These are phyloP conservation scores for Lotus japonicus DNA, from an alignment of 306 rosid species.

Conservation along the genomic window DNA sequence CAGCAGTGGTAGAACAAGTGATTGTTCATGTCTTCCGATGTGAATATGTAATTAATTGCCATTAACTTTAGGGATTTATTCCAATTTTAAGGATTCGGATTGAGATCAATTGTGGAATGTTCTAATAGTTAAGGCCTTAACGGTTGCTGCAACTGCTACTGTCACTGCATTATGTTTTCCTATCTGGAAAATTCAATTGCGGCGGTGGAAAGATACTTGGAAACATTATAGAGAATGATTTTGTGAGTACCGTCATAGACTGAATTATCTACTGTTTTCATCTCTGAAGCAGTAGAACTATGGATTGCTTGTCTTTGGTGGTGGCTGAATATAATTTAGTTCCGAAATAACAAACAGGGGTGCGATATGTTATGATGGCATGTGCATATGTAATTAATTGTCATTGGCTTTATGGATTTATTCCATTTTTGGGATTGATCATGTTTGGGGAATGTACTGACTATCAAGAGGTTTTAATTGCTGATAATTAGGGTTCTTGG, in stretches of 20 bases:
- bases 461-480: no score
- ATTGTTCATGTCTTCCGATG: not conserved
- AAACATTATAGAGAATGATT: not conserved
- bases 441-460: no score
- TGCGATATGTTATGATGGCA: no score
- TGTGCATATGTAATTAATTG: no score
- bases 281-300: not conserved
- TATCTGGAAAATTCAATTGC: not conserved
- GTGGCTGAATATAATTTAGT: no score
- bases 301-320: not conserved
- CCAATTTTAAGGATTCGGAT: not conserved
- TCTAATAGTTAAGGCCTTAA: not conserved
- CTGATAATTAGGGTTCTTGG: no score
- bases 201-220: not conserved
- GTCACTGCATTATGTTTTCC: not conserved
- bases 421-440: no score
- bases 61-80: not conserved
- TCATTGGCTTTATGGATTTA: no score
- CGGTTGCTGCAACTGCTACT: not conserved
- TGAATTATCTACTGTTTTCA: not conserved
- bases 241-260: not conserved
- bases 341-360: no score
- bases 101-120: not conserved
- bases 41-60: no score
- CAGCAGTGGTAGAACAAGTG: not conserved